Evolutionary conservation across 805 yeast genomes (phyloP), one percentile per base, ranked within the genome.

Genomic region (Jamesozyma jinghongensis): DNA sequence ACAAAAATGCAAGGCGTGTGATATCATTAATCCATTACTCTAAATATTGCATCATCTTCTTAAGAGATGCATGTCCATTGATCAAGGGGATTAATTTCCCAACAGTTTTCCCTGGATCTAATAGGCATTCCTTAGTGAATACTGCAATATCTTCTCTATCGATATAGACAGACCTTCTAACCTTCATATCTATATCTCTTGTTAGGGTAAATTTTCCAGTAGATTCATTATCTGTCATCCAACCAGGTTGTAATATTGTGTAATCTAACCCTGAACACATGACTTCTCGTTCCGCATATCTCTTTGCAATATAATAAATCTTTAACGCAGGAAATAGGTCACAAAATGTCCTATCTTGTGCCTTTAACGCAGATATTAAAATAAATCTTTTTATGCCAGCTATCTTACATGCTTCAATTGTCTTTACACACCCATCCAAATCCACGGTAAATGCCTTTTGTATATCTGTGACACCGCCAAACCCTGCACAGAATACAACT

Each of bases 241-340:
- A 4, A 1, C 77, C 75, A 1, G 84, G 83, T 46, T 69, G 73
- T 35, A 77, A 51, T 37, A 78, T 74, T 1, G 82, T 77, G 62
- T 64, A 77, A 48, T 75, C 73, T 48, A 71, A 62, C 3, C 59
- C 55, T 11, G 66, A 52, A 26, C 59, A 54, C 40, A 68, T 68
- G 37, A 69, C 48, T 34, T 60, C 63, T 34, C 65, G 54, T 51
- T 78, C 85, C 3, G 84, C 81, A 40, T 74, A 73, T 51, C 71
- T 72, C 56, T 78, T 78, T 13, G 81, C 78, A 43, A 75, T 73
- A 49, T 68, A 77, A 58, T 78, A 78, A 20, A 70, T 54, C 42
- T 67, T 55, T 33, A 72, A 50, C 5, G 66, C 49, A 18, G 8
- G 12, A 6, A 64, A 48, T 19, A 57, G 51, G 45, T 61, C 61